Conservation (phyloP, 805 yeast genomes). For the Clavispora asparagi region DNA sequence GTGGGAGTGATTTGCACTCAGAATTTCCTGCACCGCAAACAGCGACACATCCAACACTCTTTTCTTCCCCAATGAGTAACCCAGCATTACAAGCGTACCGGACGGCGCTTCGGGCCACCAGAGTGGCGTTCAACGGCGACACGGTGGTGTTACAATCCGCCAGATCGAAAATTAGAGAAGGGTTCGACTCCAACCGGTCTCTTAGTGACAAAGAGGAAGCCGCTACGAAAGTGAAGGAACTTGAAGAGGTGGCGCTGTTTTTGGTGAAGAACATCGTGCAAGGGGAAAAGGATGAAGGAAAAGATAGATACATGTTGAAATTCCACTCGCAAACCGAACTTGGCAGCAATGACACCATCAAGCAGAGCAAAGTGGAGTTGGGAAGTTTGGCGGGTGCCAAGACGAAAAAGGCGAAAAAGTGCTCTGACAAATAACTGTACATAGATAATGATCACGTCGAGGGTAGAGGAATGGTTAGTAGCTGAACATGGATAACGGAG, state of each 20-base stretch:
- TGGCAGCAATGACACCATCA: constrained; percentile 83
- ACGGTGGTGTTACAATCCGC: constrained; percentile 49
- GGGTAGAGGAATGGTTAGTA: no score
- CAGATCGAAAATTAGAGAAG: constrained; percentile 52
- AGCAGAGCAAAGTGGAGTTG: constrained; percentile 41
- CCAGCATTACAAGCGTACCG: constrained; percentile 49
- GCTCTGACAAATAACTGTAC: constrained; percentile 6
- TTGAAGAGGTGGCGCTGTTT: constrained; percentile 69
- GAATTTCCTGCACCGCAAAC: background rate
- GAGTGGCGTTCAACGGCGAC: constrained; percentile 54
- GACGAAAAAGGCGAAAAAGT: constrained; percentile 34
- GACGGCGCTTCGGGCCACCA: constrained; percentile 61
- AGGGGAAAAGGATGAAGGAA: constrained; percentile 48
- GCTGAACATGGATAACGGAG: background rate
- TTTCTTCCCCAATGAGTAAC: constrained; percentile 4
- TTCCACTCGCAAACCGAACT: constrained; percentile 80
- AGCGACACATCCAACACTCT: background rate
- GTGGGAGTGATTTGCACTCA: background rate
- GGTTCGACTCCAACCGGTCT: constrained; percentile 34
- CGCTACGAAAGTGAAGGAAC: constrained; percentile 24
- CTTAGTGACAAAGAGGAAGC: constrained; percentile 38
- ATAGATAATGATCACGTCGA: background rate
- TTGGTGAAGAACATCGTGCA: constrained; percentile 80
- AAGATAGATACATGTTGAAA: constrained; percentile 46
- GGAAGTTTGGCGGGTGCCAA: constrained; percentile 51